Conservation (phyloP, 75 land plant genomes). For the Pinus albicaulis region DNA sequence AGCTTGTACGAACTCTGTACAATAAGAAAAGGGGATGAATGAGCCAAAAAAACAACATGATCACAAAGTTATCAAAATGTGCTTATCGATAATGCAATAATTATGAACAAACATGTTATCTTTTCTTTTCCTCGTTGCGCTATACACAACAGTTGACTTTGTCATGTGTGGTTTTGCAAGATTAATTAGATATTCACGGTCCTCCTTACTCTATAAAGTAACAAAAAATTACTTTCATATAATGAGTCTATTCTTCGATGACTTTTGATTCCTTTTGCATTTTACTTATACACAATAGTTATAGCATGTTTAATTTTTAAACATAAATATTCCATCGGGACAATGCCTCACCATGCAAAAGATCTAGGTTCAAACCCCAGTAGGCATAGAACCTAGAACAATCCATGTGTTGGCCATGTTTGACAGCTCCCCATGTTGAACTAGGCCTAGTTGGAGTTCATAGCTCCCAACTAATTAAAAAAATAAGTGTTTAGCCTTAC, state of each 20-base stretch:
- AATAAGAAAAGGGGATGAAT: neutral
- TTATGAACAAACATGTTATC: constrained; percentile 69
- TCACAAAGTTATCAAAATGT: neutral
- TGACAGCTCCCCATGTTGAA: too few species aligned
- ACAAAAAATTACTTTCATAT: neutral
- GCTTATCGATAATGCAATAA: neutral
- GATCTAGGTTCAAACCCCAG: too few species aligned
- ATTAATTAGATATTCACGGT: constrained; percentile 74
- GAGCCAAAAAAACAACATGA: neutral
- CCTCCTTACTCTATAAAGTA: constrained; percentile 59
- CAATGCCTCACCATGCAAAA: too few species aligned
- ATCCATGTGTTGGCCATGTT: too few species aligned
- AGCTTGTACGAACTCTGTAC: constrained; percentile 70
- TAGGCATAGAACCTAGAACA: too few species aligned
- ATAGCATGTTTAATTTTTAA: too few species aligned
- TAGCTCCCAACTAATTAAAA: too few species aligned
- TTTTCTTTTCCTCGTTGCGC: constrained; percentile 72
- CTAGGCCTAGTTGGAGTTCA: too few species aligned
- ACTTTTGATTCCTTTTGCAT: neutral
- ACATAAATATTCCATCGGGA: too few species aligned
- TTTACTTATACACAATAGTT: neutral
- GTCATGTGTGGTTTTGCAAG: constrained; percentile 79
- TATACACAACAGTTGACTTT: constrained; percentile 84
- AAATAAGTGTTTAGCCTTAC: too few species aligned
- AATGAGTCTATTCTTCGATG: neutral